Conservation (phyloP, 106 monocot species). For the Hemerocallis citrina region DNA sequence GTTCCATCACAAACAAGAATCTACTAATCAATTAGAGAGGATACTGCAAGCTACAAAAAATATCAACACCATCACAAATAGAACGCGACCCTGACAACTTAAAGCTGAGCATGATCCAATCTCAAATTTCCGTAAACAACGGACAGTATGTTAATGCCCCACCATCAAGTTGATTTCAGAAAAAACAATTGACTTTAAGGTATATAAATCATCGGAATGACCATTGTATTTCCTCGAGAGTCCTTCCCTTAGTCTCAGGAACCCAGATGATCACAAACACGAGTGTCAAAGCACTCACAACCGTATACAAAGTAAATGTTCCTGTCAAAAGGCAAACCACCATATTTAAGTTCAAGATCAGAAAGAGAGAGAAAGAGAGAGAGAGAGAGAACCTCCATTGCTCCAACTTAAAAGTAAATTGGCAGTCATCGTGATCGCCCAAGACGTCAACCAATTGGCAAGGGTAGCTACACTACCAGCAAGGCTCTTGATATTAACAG, state of each 20-base stretch:
- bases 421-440: constrained; percentile 78
- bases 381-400: constrained; percentile 62
- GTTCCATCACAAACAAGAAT: neutral
- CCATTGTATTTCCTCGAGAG: constrained; percentile 58
- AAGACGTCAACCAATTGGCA: constrained; percentile 80
- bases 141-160: no score
- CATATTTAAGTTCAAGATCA: no score
- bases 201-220: constrained; percentile 35
- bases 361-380: constrained; percentile 9
- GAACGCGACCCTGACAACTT: no score
- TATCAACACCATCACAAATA: no score
- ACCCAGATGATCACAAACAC: constrained; percentile 53
- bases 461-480: constrained; percentile 88
- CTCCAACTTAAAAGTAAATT: constrained; percentile 81
- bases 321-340: constrained; percentile 21
- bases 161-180: neutral
- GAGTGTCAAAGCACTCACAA: constrained; percentile 26
- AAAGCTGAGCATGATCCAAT: neutral
- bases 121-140: neutral
- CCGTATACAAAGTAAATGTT: constrained; percentile 40
- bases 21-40: neutral
- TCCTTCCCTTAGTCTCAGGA: constrained; percentile 65
- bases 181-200: neutral
- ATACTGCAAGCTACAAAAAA: neutral
- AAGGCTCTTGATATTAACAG: constrained; percentile 78